phyloP scores from a whole-genome alignment of 495 filamentous ascomycete genomes.

The Echria macrotheca region DNA sequence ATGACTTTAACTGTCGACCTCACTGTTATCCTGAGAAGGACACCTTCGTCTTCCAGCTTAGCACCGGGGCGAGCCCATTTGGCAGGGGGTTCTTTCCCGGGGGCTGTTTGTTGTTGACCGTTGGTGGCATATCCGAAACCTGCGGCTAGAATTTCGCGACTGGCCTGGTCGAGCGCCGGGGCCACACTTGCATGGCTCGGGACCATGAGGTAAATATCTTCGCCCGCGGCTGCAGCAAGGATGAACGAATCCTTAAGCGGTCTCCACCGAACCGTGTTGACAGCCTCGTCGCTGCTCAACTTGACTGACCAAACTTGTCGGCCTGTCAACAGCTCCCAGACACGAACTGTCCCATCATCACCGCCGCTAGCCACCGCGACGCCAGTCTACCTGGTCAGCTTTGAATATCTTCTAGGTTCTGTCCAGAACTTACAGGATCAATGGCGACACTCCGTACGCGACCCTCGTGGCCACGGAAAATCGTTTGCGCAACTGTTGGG shows the following conservation, averaged over 20 bases:
- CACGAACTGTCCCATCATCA: constrained; percentile 85
- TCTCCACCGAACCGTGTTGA: constrained; percentile 86
- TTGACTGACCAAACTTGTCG: constrained; percentile 81
- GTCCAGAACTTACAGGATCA: constrained; percentile 24
- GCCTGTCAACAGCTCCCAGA: constrained; percentile 86
- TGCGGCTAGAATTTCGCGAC: constrained; percentile 69
- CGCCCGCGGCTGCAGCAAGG: constrained; percentile 75
- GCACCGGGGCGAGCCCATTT: constrained; percentile 77
- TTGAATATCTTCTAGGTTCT: constrained; percentile 53
- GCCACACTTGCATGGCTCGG: constrained; percentile 43
- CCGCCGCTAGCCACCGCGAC: constrained; percentile 68
- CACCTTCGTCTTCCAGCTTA: constrained; percentile 68
- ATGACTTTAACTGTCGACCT: constrained; percentile 82
- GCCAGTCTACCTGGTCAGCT: constrained; percentile 41
- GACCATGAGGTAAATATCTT: constrained; percentile 77
- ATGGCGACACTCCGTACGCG: constrained; percentile 77
- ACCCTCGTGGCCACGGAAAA: constrained; percentile 85
- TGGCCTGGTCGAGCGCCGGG: constrained; percentile 55
- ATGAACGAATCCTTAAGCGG: constrained; percentile 76
- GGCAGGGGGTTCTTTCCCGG: constrained; percentile 68
- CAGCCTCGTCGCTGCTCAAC: constrained; percentile 72
- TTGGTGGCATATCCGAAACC: constrained; percentile 88
- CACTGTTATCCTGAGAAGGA: constrained; percentile 73
- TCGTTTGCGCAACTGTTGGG: constrained; percentile 76
- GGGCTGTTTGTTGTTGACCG: constrained; percentile 50